These are phyloP conservation scores for Daedalea quercina DNA, from an alignment of 768 basidiomycete genomes.

Conservation along the genomic window DNA sequence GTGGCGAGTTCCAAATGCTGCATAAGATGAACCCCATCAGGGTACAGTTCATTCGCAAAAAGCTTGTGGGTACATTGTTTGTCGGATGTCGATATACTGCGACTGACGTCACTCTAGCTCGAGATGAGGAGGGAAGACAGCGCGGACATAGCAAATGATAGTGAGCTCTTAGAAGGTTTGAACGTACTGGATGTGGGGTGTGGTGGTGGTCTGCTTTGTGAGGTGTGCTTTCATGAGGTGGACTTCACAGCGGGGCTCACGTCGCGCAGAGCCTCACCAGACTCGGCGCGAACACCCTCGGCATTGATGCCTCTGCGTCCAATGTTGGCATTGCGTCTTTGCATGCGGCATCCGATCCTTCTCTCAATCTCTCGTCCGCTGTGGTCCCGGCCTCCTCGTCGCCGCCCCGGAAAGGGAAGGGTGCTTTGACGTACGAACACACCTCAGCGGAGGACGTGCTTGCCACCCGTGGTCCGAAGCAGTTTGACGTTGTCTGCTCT, in stretches of 20 bases:
- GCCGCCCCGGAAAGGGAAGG: slow-evolving; percentile 3
- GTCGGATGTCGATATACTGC: background rate
- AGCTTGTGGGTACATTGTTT: slow-evolving; percentile 33
- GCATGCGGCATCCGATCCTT: slow-evolving; percentile 76
- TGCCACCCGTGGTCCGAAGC: slow-evolving; percentile 38
- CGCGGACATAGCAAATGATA: slow-evolving; percentile 23
- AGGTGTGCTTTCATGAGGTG: slow-evolving; percentile 42
- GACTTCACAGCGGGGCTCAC: background rate
- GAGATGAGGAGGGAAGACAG: slow-evolving; percentile 56
- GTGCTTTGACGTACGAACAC: slow-evolving; percentile 58
- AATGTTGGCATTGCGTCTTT: slow-evolving; percentile 82
- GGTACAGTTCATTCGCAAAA: slow-evolving; percentile 75
- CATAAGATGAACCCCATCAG: slow-evolving; percentile 95
- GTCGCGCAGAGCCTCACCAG: slow-evolving; percentile 71
- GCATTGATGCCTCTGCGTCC: slow-evolving; percentile 85
- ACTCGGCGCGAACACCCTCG: slow-evolving; percentile 80
- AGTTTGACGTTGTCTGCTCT: slow-evolving; percentile 90
- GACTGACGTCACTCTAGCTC: slow-evolving; percentile 15
- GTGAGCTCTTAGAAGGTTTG: slow-evolving; percentile 48
- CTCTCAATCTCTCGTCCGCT: slow-evolving; percentile 31
- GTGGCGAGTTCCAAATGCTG: slow-evolving; percentile 80
- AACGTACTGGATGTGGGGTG: slow-evolving; percentile 90
- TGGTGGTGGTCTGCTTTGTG: slow-evolving; percentile 89
- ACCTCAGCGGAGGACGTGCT: slow-evolving; percentile 72
- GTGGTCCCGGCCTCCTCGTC: slow-evolving; percentile 7